phyloP scores from a whole-genome alignment of 1,139 yeast species.

The Torulaspora globosa region DNA sequence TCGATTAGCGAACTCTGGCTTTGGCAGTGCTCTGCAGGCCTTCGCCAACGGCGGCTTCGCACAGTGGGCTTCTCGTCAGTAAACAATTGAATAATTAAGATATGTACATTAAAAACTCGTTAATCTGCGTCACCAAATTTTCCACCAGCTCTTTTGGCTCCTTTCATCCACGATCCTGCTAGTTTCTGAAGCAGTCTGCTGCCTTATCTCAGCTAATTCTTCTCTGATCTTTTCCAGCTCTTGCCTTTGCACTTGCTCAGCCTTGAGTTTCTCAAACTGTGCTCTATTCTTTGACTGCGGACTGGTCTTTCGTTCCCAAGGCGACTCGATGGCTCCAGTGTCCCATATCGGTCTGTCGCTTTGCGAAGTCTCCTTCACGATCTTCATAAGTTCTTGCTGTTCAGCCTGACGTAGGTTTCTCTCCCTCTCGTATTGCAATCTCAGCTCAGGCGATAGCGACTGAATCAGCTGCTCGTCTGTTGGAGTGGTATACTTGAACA shows the following conservation, averaged over 20 bases:
- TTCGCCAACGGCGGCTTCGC: constrained; percentile 33
- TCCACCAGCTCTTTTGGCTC: constrained; percentile 36
- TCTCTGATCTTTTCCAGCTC: constrained; percentile 47
- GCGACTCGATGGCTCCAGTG: constrained; percentile 64
- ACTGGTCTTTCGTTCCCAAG: constrained; percentile 49
- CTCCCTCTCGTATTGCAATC: constrained; percentile 70
- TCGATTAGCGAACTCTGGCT: constrained; percentile 21
- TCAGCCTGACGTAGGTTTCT: constrained; percentile 60
- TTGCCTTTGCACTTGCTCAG: constrained; percentile 44
- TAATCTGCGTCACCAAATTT: constrained; percentile 19
- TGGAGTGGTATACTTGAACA: constrained; percentile 71
- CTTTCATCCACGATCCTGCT: constrained; percentile 39
- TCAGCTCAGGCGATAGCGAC: constrained; percentile 73
- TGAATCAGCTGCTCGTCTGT: constrained; percentile 76
- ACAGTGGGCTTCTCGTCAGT: constrained; percentile 36
- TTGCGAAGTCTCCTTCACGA: constrained; percentile 56
- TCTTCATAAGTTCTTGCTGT: constrained; percentile 61
- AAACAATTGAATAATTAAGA: constrained; percentile 7
- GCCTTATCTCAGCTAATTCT: constrained; percentile 39
- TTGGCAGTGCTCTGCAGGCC: constrained; percentile 34
- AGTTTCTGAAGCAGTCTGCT: constrained; percentile 39
- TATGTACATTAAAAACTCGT: constrained; percentile 6
- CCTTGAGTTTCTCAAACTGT: constrained; percentile 47
- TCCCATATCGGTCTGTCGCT: constrained; percentile 78
- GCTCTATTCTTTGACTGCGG: constrained; percentile 40